phyloP scores from a whole-genome alignment of 2,329 filamentous ascomycete genomes.

The Onygena corvina region DNA sequence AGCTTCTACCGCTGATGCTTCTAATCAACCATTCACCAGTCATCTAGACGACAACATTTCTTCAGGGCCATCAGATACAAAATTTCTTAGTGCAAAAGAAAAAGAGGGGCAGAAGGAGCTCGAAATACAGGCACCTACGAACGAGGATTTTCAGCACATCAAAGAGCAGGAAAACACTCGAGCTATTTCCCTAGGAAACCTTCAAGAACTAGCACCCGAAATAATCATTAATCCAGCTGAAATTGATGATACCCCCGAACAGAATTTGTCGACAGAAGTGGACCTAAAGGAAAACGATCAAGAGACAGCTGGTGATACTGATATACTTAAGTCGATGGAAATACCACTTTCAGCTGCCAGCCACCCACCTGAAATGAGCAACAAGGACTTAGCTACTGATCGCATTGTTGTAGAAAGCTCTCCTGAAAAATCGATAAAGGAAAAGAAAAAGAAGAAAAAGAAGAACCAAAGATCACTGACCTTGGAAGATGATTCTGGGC shows the following conservation, averaged over 20 bases:
- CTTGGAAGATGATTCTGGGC: constrained; percentile 12
- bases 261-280: no score
- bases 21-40: background rate
- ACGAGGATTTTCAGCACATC: background rate
- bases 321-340: background rate
- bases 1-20: background rate
- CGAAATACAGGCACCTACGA: background rate
- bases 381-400: background rate
- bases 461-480: constrained; percentile 8
- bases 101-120: constrained; percentile 5
- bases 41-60: background rate
- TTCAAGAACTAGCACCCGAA: no score
- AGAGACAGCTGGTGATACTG: no score
- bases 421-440: background rate
- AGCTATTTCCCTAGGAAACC: background rate
- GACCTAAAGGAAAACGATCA: no score
- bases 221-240: no score
- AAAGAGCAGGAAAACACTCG: background rate
- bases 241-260: no score
- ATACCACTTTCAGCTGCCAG: background rate
- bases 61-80: background rate
- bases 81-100: constrained; percentile 6
- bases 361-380: background rate
- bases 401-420: background rate
- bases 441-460: constrained; percentile 28